Conservation (phyloP, 2,329 filamentous ascomycete species). For the Purpureocillium takamizusanense region DNA sequence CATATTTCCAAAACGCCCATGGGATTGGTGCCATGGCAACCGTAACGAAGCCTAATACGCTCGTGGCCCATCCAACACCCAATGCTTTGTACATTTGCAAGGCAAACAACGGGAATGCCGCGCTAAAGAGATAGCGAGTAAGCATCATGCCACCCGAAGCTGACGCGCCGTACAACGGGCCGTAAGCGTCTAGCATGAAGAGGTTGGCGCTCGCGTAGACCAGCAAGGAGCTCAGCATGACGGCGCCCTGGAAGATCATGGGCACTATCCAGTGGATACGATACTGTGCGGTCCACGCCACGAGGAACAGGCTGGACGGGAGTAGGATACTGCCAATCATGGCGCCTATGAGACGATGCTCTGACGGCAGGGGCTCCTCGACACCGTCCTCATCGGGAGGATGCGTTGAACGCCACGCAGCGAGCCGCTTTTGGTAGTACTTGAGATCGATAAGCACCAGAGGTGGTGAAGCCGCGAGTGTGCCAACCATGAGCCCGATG, state of each 20-base stretch:
- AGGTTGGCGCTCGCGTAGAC: constrained; percentile 17
- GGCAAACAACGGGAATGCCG: constrained; percentile 39
- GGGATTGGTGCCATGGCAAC: constrained; percentile 27
- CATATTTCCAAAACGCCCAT: constrained; percentile 16
- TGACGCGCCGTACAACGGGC: constrained; percentile 16
- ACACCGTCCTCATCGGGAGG: constrained; percentile 26
- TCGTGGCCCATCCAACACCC: constrained; percentile 35
- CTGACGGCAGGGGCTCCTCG: constrained; percentile 47
- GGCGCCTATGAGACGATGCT: constrained; percentile 53
- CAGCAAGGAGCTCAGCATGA: constrained; percentile 17
- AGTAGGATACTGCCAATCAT: constrained; percentile 54
- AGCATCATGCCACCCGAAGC: constrained; percentile 17
- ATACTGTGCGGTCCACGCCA: constrained; percentile 49
- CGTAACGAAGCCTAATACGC: constrained; percentile 28
- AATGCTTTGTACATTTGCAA: constrained; percentile 29
- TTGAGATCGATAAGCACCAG: constrained; percentile 40
- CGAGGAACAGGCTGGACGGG: constrained; percentile 58
- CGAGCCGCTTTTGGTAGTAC: constrained; percentile 46
- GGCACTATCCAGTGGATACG: constrained; percentile 14
- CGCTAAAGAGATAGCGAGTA: constrained; percentile 44
- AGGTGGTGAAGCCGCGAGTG: constrained; percentile 37
- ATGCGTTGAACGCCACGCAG: constrained; percentile 29
- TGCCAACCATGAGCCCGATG: constrained; percentile 59
- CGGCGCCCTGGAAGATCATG: constrained; percentile 14
- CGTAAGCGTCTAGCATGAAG: constrained; percentile 19